phyloP scores from a whole-genome alignment of 148 eudicot genomes.

The Vaccinium myrtillus region DNA sequence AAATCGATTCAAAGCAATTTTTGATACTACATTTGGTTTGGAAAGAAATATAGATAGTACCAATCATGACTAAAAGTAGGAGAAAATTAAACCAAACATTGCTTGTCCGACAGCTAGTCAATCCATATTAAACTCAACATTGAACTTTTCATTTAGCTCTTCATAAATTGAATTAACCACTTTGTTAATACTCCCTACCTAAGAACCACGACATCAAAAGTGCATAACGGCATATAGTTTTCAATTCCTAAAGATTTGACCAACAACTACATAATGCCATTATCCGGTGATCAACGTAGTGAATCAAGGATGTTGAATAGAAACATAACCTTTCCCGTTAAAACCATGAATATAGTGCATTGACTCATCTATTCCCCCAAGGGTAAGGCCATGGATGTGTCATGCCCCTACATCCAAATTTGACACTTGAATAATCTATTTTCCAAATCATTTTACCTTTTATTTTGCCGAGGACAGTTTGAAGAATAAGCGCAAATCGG shows the following conservation, averaged over 20 bases:
- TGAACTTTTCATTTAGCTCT: neutral
- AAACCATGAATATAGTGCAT: neutral
- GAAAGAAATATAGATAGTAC: neutral
- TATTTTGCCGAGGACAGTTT: neutral
- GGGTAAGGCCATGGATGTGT: neutral
- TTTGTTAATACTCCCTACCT: neutral
- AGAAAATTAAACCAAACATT: neutral
- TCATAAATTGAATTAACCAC: neutral
- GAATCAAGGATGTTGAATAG: neutral
- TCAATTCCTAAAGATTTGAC: neutral
- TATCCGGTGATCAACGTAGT: neutral
- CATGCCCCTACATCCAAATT: neutral
- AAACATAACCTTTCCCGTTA: neutral
- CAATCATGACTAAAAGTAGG: neutral
- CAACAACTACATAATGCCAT: neutral
- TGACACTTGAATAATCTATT: neutral
- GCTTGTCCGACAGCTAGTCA: neutral
- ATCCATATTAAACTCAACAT: neutral
- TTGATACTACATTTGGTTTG: neutral
- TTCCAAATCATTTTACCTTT: neutral
- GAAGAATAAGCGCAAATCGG: neutral
- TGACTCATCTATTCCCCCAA: neutral
- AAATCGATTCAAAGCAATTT: neutral
- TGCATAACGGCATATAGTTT: neutral
- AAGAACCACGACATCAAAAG: neutral